Percentiles rank a stretch among this genome's conserved stretches.
Conservation (phyloP, 2,329 filamentous ascomycete species). For the Sclerotinia minor region DNA sequence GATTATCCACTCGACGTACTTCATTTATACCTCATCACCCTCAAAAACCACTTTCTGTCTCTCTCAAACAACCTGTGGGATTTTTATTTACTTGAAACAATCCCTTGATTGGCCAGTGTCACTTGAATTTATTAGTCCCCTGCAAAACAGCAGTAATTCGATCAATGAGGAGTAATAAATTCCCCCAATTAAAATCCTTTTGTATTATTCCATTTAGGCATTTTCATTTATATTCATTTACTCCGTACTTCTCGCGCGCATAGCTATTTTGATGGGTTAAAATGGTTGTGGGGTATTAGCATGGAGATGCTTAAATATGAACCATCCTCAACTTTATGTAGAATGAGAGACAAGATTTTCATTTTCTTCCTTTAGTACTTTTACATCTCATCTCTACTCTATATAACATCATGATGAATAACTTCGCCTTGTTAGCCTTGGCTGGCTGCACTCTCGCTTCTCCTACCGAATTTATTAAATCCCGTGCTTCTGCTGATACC, state of each 20-base stretch:
- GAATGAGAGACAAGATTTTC: not conserved
- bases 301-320: not conserved
- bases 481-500: constrained; percentile 1
- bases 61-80: constrained; percentile 2
- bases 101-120: constrained; percentile 13
- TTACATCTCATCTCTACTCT: not conserved
- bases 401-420: constrained; percentile 1
- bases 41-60: not conserved
- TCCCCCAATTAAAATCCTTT: not conserved
- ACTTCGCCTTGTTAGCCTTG: constrained; percentile 17
- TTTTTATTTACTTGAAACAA: constrained; percentile 6
- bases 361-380: not conserved
- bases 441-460: constrained; percentile 21
- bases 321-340: not conserved
- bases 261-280: not conserved
- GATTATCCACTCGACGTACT: constrained; percentile 2
- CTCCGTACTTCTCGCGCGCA: not conserved
- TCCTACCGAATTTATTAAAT: not conserved
- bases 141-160: not conserved
- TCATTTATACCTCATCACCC: constrained; percentile 10
- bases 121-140: not conserved
- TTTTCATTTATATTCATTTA: constrained; percentile 6
- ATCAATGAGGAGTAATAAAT: not conserved
- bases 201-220: not conserved
- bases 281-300: constrained; percentile 1